Evolutionary conservation across 2,329 filamentous ascomycete genomes (phyloP), one percentile per base, ranked within the genome.

Genomic region (Thielaviopsis populi): DNA sequence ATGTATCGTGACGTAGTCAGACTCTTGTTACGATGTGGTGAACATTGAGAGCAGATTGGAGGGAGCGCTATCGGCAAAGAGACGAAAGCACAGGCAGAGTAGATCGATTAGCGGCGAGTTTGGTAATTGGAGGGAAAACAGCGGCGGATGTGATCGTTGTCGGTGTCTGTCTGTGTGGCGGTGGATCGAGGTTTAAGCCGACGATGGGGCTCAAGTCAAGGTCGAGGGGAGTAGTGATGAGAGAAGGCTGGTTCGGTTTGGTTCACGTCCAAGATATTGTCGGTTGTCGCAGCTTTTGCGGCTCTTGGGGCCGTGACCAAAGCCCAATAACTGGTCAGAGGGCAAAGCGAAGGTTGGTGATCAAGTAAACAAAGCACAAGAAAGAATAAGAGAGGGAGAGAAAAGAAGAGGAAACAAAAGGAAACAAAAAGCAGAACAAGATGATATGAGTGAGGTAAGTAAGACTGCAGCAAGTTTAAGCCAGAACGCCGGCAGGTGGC

Each of bases 401-500:
- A 27, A 56, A 54, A 30, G 22, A 33, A 27, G 27, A 13, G 30
- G 17, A 33, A 30, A 56, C 19, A 53, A 7, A 33, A 37, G n/a
- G 2, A 33, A 37, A 11, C 8, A 30, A 37, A 33, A n/a, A 37
- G n/a, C 24, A n/a, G 27, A 37, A 19, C 27, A 56, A 37, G 24
- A 27, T 6, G 50, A n/a, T 54, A 15, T 40, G n/a, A 43, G 7
- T 24, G 37, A 17, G 24, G 56, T n/a, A 17, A 60, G 40, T n/a
- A 17, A 60, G 40, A 60, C 50, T 56, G 33, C 33, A 56, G 10
- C 17, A 56, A 56, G 22, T 15, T 50, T 30, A 24, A 59, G 53
- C 62, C 62, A 63, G 54, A 40, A 50, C 27, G 54, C 62, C 54
- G 62, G 62, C 62, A 56, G 22, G 42, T 53, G 54, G 62, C 62